Percentiles rank a stretch among this genome's conserved stretches.
phyloP scores from a whole-genome alignment of 345 rosid species.

The Eucalyptus marginata region DNA sequence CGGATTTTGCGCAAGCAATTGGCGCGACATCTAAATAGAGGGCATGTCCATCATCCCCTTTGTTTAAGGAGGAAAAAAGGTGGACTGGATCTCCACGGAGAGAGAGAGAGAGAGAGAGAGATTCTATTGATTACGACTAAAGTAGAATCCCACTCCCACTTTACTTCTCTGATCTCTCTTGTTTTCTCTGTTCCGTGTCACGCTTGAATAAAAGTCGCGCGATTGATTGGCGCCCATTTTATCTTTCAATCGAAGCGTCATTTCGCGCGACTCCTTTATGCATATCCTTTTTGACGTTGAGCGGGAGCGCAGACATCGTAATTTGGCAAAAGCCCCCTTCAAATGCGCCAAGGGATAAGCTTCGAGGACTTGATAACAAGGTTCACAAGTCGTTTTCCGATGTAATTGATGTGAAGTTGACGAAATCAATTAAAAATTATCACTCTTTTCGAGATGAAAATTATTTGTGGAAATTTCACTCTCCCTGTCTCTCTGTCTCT shows the following conservation, averaged over 20 bases:
- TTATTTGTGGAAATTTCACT: background rate
- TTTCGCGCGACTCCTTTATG: background rate
- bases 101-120: background rate
- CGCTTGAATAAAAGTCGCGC: background rate
- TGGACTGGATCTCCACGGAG: background rate
- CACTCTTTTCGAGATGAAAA: background rate
- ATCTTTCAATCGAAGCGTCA: background rate
- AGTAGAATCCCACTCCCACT: background rate
- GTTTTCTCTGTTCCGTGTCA: background rate
- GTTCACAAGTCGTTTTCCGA: background rate
- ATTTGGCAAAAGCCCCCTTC: background rate
- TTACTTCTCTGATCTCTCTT: background rate
- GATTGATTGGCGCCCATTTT: background rate
- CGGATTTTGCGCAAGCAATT: background rate
- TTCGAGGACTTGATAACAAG: background rate
- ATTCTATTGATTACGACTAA: background rate
- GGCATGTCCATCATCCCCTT: background rate
- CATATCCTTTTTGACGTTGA: background rate
- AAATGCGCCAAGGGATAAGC: background rate
- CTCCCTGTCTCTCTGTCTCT: background rate
- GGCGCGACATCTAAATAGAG: background rate
- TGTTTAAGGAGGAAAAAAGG: background rate
- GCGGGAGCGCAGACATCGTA: background rate
- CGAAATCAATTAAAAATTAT: background rate
- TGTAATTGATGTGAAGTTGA: background rate